Percentiles rank a stretch among this genome's conserved stretches.
These are phyloP conservation scores for Blumeriella jaapii DNA, from an alignment of 2,329 filamentous ascomycete genomes.

Conservation along the genomic window DNA sequence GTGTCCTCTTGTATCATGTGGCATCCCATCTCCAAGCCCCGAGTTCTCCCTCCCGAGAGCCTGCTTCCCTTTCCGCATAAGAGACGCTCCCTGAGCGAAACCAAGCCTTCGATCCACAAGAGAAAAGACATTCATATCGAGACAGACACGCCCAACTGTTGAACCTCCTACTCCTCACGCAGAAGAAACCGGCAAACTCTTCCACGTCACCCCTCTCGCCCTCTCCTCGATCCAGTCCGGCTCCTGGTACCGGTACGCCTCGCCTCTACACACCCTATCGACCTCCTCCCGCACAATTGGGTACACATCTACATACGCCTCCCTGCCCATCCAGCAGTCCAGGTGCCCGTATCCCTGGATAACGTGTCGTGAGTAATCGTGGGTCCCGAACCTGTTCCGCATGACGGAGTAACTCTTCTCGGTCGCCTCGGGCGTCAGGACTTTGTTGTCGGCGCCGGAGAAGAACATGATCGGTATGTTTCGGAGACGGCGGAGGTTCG, in stretches of 20 bases:
- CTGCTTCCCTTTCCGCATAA: too few species aligned
- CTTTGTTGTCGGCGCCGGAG: constrained; percentile 43
- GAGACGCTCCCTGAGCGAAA: too few species aligned
- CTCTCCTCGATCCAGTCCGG: constrained; percentile 19
- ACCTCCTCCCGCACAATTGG: constrained; percentile 43
- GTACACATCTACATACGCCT: constrained; percentile 48
- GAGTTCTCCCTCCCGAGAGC: too few species aligned
- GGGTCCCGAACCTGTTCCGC: constrained; percentile 38
- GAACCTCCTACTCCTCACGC: too few species aligned
- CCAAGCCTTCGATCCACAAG: too few species aligned
- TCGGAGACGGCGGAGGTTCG: constrained; percentile 39
- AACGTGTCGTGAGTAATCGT: constrained; percentile 39
- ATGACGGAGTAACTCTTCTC: constrained; percentile 41
- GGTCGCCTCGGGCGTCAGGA: constrained; percentile 42
- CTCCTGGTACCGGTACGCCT: constrained; percentile 20
- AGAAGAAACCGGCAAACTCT: too few species aligned
- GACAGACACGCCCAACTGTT: too few species aligned
- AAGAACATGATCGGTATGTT: constrained; percentile 46
- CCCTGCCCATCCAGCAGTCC: constrained; percentile 51
- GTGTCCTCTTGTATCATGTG: too few species aligned
- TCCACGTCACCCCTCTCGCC: constrained; percentile 10
- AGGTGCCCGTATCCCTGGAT: constrained; percentile 48
- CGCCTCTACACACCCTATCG: constrained; percentile 34
- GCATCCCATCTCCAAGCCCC: too few species aligned
- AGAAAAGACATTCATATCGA: too few species aligned